Evolutionary conservation across 192 early-diverging fungal genomes (phyloP), one percentile per base, ranked within the genome.

Genomic region (Backusella tarrabulga): DNA sequence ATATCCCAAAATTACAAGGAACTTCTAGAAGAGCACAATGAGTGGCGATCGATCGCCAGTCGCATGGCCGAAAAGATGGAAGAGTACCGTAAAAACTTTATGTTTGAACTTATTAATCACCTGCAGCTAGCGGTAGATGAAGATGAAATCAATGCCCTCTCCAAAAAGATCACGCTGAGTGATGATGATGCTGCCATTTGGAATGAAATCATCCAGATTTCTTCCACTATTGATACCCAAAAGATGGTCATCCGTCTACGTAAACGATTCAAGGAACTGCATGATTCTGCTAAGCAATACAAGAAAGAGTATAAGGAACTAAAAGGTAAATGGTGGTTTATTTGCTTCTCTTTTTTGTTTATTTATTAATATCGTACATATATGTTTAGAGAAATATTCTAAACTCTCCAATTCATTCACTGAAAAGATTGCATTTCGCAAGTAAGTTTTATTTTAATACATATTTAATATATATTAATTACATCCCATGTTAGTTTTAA

Each of bases 371-470:
- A 54, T 54, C 52, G 7, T 60, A 12, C 23, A 26, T 72, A 34
- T 21, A 14, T 23, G 26, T 74, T 80, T 50, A 84, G 88, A 89
- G 36, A 89, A 88, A 78, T 88, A 89, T 71, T 71, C 72, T 42
- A 80, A 80, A 67, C 77, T 76, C 0, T 36, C 75, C 1, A 35
- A 67, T 2, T 77, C 85, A 19, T 76, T 83, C 6, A 82, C 83
- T 50, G 87, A 90, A 29, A 90, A 90, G 73, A 87, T 90, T 76
- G 83, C 87, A 4, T 88, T 90, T 76, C 76, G 86, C 67, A 88
- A 90, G 85, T 86, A 83, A 68, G 80, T 74, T 46, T 26, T 17
- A 34, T 41, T 41, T 40, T 35, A 32, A 23, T 66, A 14, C 12
- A 32, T 32, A 66, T 67, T 14, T 21, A 6, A 41, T 35, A 4